Conservation (phyloP, 805 yeast genomes). For the Deakozyma indianensis region DNA sequence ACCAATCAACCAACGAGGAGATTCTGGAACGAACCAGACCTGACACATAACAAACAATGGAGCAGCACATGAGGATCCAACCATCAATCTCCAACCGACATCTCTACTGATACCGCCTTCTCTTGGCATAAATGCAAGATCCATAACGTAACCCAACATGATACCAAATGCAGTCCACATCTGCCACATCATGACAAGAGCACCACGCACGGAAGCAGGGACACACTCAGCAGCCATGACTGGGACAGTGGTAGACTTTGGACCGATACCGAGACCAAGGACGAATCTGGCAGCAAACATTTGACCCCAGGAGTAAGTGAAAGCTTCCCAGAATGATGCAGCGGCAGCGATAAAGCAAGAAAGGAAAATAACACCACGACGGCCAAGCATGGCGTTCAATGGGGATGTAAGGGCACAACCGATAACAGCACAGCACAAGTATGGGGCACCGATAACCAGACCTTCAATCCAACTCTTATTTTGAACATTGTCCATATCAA, state of each 20-base stretch:
- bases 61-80: slow-evolving; percentile 43
- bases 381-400: slow-evolving; percentile 37
- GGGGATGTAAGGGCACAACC: slow-evolving; percentile 44
- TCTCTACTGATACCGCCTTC: slow-evolving; percentile 27
- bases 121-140: slow-evolving; percentile 40
- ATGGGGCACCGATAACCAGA: slow-evolving; percentile 51
- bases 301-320: slow-evolving; percentile 45
- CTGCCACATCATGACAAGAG: slow-evolving; percentile 60
- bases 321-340: slow-evolving; percentile 53
- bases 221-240: slow-evolving; percentile 50
- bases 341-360: slow-evolving; percentile 42
- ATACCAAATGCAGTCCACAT: slow-evolving; percentile 65
- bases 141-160: slow-evolving; percentile 48
- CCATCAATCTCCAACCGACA: slow-evolving; percentile 45
- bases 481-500: slow-evolving; percentile 25
- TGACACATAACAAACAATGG: slow-evolving; percentile 37
- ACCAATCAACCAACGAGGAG: slow-evolving; percentile 62
- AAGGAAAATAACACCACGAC: slow-evolving; percentile 45
- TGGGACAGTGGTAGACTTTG: slow-evolving; percentile 55
- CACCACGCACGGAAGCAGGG: slow-evolving; percentile 46
- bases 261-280: slow-evolving; percentile 53
- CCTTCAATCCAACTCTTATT: slow-evolving; percentile 34
- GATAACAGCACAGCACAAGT: slow-evolving; percentile 40
- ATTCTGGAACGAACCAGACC: slow-evolving; percentile 51
- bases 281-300: slow-evolving; percentile 44